Evolutionary conservation across 1,139 yeast species (phyloP).

Genomic region (Lodderomyces oxycetoniae): DNA sequence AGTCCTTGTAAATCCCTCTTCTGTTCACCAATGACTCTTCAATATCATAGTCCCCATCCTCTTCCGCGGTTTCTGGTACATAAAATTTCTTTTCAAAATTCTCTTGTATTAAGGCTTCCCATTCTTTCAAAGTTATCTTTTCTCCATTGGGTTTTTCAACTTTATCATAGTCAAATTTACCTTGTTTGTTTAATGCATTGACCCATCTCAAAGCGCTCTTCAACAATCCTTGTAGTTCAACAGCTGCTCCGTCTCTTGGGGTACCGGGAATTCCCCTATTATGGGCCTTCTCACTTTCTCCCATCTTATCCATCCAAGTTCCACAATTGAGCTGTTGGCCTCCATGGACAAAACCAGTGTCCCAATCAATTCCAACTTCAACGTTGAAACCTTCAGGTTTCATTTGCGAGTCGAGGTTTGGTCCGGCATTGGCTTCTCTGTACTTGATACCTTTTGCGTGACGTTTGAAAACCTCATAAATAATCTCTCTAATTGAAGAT

Average conservation of each 20-base stretch:
- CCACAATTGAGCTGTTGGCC: conserved; percentile 94
- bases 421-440: conserved; percentile 95
- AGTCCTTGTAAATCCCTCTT: conserved; percentile 90
- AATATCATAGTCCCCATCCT: conserved; percentile 52
- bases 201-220: conserved; percentile 84
- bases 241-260: conserved; percentile 95
- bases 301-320: conserved; percentile 99
- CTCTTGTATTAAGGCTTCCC: conserved; percentile 66
- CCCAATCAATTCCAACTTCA: conserved; percentile 77
- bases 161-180: conserved; percentile 51
- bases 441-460: conserved; percentile 87
- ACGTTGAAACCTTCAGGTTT: conserved; percentile 88
- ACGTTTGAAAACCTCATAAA: conserved; percentile 75
- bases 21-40: conserved; percentile 69
- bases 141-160: conserved; percentile 57
- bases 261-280: conserved; percentile 93
- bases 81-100: conserved; percentile 79
- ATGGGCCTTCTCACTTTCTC: conserved; percentile 81
- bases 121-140: conserved; percentile 49
- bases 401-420: conserved; percentile 86
- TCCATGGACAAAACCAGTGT: conserved; percentile 81
- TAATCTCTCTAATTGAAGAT: conserved; percentile 65
- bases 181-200: conserved; percentile 48
- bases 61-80: conserved; percentile 57
- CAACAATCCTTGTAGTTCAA: conserved; percentile 84